Base-by-base conservation (phyloP, 208 protist species). In the Wallacemonas sp. region DNA sequence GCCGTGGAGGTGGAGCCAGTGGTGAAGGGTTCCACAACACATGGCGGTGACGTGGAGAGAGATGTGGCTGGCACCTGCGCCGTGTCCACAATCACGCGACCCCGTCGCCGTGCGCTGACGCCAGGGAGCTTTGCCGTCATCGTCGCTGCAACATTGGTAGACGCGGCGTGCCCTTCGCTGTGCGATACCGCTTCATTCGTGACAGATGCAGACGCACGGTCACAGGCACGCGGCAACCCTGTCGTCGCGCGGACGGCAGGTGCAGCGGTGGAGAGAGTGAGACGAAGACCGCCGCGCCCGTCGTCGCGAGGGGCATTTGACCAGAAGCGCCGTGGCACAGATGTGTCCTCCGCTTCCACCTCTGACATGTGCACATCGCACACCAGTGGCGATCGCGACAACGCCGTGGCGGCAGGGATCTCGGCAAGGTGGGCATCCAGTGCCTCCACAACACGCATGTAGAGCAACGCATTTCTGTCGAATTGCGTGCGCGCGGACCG, bases 381-480 rank as follows among this genome's bases (percentile, higher is more conserved):
- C 28, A 2, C 1, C 19, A 58, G 0, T 0, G 14, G 22, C 11
- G 15, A 24, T 34, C 31, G 17, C 14, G 46, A 26, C 0, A 2
- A 30, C 68, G 71, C 68, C 22, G 27, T 38, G 22, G 46, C 33
- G 49, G 33, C 44, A 49, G 5, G 44, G 8, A 5, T 49, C 17
- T 49, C 9, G 2, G 47, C 45, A 19, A 58, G 26, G 14, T 1
- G n/a, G 30, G 2, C 26, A 27, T 77, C 70, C 4, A 77, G 36
- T 3, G 38, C 63, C 39, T 69, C 31, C 28, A 77, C 19, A 1
- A 72, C 34, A 9, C 66, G 72, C 55, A 62, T 64, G 62, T 86
- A 86, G 38, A 90, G 42, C 1, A 47, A 28, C 0, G 27, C 14
- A 54, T 85, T 82, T 2, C 68, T 47, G 36, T 67, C 63, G 15